Evolutionary conservation across 2,329 filamentous ascomycete genomes (phyloP).

Genomic region (Colletotrichum incanum): DNA sequence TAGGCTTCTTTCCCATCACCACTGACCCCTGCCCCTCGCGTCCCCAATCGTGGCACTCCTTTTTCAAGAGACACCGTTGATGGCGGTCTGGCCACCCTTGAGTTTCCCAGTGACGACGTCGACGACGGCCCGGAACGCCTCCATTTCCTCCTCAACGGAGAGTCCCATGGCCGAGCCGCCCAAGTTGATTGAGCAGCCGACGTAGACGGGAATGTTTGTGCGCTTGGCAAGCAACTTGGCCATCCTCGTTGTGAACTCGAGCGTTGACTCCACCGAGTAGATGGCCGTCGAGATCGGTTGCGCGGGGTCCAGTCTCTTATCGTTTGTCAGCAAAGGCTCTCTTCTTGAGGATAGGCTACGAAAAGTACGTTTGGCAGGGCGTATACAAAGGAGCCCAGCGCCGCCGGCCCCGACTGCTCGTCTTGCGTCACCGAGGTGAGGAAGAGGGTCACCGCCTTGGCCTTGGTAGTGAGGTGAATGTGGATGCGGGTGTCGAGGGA

Average conservation of each 20-base stretch:
- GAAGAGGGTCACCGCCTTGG: constrained; percentile 73
- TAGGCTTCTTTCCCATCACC: not conserved
- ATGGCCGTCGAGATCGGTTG: constrained; percentile 85
- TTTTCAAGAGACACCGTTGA: constrained; percentile 40
- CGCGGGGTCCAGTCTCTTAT: constrained; percentile 66
- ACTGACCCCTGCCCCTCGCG: not conserved
- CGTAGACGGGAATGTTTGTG: constrained; percentile 84
- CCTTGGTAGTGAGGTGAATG: constrained; percentile 71
- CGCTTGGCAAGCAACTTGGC: constrained; percentile 87
- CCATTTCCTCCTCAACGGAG: constrained; percentile 94
- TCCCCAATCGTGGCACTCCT: not conserved
- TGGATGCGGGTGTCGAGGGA: constrained; percentile 75
- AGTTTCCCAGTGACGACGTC: constrained; percentile 76
- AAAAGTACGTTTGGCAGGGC: constrained; percentile 86
- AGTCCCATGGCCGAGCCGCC: constrained; percentile 81
- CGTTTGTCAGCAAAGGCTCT: not conserved
- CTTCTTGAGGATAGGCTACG: too few relatives aligned
- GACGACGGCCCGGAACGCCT: constrained; percentile 83
- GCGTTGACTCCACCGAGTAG: constrained; percentile 80
- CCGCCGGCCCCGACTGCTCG: constrained; percentile 64
- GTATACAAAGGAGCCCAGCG: constrained; percentile 93
- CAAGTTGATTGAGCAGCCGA: constrained; percentile 89
- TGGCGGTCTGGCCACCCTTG: constrained; percentile 48
- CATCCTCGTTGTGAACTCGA: constrained; percentile 90
- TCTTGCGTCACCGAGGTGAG: constrained; percentile 72